phyloP scores from a whole-genome alignment of 805 yeast genomes.

The Schizosaccharomyces osmophilus region DNA sequence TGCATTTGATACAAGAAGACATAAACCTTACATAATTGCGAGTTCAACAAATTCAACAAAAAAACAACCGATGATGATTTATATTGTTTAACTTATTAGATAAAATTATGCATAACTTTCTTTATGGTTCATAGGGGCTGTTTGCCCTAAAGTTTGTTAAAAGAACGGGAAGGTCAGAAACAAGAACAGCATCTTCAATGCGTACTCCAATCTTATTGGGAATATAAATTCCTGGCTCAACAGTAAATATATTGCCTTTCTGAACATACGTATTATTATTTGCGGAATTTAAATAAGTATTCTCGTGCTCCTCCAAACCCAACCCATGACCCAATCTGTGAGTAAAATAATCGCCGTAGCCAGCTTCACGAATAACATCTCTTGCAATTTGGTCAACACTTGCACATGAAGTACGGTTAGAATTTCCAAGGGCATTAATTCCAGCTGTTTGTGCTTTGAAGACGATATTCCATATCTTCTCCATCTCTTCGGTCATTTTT shows the following conservation, averaged over 20 bases:
- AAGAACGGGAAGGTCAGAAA: background rate
- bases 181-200: background rate
- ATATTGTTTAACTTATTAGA: background rate
- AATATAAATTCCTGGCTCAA: background rate
- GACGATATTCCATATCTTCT: background rate
- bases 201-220: background rate
- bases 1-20: background rate
- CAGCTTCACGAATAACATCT: background rate
- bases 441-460: background rate
- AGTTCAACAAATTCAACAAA: no score
- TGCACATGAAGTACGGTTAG: background rate
- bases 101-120: background rate
- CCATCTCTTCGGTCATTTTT: background rate
- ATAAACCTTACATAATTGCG: background rate
- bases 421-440: background rate
- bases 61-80: no score
- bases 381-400: background rate
- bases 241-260: background rate
- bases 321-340: slow-evolving; percentile 1
- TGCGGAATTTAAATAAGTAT: background rate
- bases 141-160: background rate
- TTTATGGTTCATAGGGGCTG: background rate
- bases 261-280: background rate
- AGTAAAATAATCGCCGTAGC: background rate
- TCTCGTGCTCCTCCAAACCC: background rate